Base-by-base conservation (phyloP, 345 rosid species). In the Eucalyptus cladocalyx region DNA sequence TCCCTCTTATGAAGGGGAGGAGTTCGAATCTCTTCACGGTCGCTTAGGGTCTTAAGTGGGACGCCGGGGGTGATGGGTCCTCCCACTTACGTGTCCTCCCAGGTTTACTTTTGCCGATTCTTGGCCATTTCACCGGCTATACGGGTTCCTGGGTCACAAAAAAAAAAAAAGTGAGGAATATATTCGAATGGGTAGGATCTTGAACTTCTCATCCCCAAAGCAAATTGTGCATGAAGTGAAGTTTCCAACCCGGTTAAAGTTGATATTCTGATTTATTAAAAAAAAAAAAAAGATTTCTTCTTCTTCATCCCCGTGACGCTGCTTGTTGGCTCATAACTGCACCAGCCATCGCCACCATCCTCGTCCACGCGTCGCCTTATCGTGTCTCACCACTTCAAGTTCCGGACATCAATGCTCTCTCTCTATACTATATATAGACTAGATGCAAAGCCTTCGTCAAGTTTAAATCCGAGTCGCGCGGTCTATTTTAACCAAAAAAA, bases 121-220 rank as follows among this genome's bases (percentile, higher is more conserved):
- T n/a, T n/a, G n/a, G n/a, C n/a, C n/a, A n/a, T n/a, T n/a, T n/a
- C n/a, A n/a, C n/a, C n/a, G n/a, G n/a, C n/a, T n/a, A n/a, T n/a
- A n/a, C n/a, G n/a, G n/a, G n/a, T n/a, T n/a, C n/a, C n/a, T n/a
- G n/a, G n/a, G n/a, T n/a, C n/a, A n/a, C n/a, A n/a, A n/a, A n/a
- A n/a, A n/a, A n/a, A n/a, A n/a, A 6, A 50, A 17, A 17, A 50
- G 54, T 17, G 8, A 16, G 8, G 21, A 50, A 50, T 50, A 6
- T 50, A 16, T 0, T 49, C 1, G 3, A 50, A 50, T 2, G 21
- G 21, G 1, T 50, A 50, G 24, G 58, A 53, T 1, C 10, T 3
- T 53, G 10, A 53, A 53, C 5, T 53, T 3, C 56, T 53, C 56
- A 19, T 8, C 5, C 9, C 56, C 24, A 53, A 53, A 32, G 42